phyloP scores from a whole-genome alignment of 176 grass and related monocot genomes.

The Dendrocalamus sinicus region DNA sequence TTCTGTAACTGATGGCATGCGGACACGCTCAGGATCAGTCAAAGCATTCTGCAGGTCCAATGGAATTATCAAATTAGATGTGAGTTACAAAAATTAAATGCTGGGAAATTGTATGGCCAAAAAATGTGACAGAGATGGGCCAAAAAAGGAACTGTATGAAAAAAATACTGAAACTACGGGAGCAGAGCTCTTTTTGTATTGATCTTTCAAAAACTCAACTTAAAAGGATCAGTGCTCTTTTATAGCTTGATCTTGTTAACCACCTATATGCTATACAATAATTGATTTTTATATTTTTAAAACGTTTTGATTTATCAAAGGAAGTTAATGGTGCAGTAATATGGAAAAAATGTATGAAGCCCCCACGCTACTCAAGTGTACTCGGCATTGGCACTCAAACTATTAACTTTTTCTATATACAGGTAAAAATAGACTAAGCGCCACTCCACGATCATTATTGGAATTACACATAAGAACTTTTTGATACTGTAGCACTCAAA shows the following conservation, averaged over 20 bases:
- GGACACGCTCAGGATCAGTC: conserved; percentile 71
- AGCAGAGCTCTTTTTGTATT: not conserved
- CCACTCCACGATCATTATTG: not conserved
- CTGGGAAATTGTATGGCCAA: not conserved
- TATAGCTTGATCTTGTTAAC: not conserved
- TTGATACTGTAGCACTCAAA: not conserved
- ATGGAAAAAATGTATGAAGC: conserved; percentile 6
- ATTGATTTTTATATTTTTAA: not conserved
- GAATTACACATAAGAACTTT: not conserved
- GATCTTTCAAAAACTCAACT: not conserved
- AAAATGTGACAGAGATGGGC: not conserved
- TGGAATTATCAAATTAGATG: conserved; percentile 20
- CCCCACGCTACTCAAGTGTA: not conserved
- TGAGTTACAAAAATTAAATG: not conserved
- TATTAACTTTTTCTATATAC: conserved; percentile 2
- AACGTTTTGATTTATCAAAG: not conserved
- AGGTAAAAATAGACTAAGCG: not conserved
- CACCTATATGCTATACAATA: not conserved
- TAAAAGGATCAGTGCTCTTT: not conserved
- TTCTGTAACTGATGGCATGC: conserved; percentile 78
- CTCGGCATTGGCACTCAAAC: not conserved
- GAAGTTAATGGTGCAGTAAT: not conserved
- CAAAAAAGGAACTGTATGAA: not conserved
- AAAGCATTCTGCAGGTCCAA: conserved; percentile 71
- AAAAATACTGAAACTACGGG: conserved; percentile 12